A percentile compares a stretch with the other conserved stretches of the same genome.
Evolutionary conservation across 805 yeast species (phyloP).

Genomic region (Zygoascus ofunaensis): DNA sequence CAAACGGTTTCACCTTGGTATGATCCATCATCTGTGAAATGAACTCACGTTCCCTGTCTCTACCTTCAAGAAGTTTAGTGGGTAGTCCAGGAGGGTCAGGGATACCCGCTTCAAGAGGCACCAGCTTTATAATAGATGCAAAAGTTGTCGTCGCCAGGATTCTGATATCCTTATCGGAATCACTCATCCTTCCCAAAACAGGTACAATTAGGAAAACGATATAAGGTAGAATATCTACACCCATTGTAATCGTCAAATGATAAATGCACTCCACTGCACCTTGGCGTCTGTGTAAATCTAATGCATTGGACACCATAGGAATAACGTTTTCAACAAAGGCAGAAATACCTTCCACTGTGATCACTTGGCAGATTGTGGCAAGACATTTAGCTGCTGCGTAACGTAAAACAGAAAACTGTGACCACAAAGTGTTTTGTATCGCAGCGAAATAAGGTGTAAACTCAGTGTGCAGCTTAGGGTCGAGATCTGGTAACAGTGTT

Average conservation of each 20-base stretch:
- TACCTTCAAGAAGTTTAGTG: slow-evolving; percentile 67
- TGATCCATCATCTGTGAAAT: slow-evolving; percentile 98
- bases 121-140: slow-evolving; percentile 90
- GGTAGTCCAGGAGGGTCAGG: slow-evolving; percentile 94
- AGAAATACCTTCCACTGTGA: slow-evolving; percentile 66
- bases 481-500: slow-evolving; percentile 59
- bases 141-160: slow-evolving; percentile 88
- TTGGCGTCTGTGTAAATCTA: slow-evolving; percentile 63
- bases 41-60: slow-evolving; percentile 89
- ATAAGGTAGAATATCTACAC: slow-evolving; percentile 80
- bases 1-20: slow-evolving; percentile 76
- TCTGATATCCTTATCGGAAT: slow-evolving; percentile 80
- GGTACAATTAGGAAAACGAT: slow-evolving; percentile 95
- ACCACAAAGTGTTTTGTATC: slow-evolving; percentile 46
- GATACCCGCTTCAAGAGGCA: slow-evolving; percentile 95
- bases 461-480: slow-evolving; percentile 35
- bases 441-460: slow-evolving; percentile 49
- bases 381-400: slow-evolving; percentile 86
- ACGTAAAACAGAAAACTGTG: slow-evolving; percentile 72
- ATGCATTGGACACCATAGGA: slow-evolving; percentile 73
- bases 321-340: slow-evolving; percentile 66
- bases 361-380: slow-evolving; percentile 63
- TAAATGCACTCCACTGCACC: slow-evolving; percentile 90
- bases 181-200: slow-evolving; percentile 96
- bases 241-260: slow-evolving; percentile 80